Evolutionary conservation across 495 filamentous ascomycete genomes (phyloP).

Genomic region (Tuber microsphaerosporum): DNA sequence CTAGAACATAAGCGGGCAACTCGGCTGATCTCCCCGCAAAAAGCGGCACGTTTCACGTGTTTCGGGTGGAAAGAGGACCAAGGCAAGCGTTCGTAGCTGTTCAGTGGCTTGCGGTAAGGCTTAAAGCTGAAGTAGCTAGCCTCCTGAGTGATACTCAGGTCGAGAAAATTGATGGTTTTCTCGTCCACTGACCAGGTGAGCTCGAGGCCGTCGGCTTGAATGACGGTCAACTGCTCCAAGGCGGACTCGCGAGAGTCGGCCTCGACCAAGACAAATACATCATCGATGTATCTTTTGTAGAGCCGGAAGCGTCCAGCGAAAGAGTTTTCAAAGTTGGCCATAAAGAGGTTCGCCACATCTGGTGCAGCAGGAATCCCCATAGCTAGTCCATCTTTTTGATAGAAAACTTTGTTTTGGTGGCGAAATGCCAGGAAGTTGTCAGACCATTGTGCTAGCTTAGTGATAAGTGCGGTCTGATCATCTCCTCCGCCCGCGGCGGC

Average conservation of each 20-base stretch:
- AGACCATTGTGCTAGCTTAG: too few species aligned
- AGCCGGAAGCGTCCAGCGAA: not conserved
- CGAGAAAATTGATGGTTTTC: too few species aligned
- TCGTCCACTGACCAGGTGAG: not conserved
- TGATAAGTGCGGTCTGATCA: not conserved
- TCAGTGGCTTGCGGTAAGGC: constrained; percentile 4
- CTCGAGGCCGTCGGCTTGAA: too few species aligned
- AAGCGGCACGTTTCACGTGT: not conserved
- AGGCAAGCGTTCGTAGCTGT: constrained; percentile 7
- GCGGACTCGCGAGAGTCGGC: not conserved
- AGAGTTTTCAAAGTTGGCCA: not conserved
- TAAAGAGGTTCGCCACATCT: not conserved
- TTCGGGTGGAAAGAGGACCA: too few species aligned
- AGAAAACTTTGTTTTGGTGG: not conserved
- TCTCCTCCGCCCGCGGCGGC: too few species aligned
- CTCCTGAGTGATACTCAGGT: too few species aligned
- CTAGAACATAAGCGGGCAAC: too few species aligned
- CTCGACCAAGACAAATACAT: not conserved
- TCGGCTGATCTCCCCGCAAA: too few species aligned
- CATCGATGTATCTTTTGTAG: constrained; percentile 6
- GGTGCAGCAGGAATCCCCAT: constrained; percentile 11
- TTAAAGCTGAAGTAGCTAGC: too few species aligned
- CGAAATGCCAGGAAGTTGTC: too few species aligned
- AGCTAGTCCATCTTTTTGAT: not conserved
- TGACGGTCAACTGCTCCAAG: not conserved